Base-by-base conservation (phyloP, 2,329 filamentous ascomycete genomes). In the Clathrospora elynae region DNA sequence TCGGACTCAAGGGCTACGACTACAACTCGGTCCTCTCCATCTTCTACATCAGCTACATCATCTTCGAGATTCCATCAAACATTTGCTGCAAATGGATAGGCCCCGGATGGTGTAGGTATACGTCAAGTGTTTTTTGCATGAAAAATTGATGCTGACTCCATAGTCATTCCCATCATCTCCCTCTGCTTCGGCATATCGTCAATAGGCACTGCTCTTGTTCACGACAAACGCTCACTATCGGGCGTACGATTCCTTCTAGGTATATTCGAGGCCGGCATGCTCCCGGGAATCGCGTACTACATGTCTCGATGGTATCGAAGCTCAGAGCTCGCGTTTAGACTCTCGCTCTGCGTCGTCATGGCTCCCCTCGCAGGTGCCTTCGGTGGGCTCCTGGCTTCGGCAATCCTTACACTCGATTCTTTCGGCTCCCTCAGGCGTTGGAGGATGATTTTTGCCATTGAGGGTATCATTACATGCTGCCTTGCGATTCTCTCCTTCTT, bases 231-330 rank as follows among this genome's bases (percentile, higher is more conserved):
- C 1, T 67, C 74, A 2, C 71, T 75, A 2, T 82, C 75, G 24
- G 84, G 76, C 10, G 84, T 88, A 0, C 80, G 86, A 4, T 88
- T 89, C 54, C 51, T 88, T 0, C 76, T 88, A 0, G 74, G 73
- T 4, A 67, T 86, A 8, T 88, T 88, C 44, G 87, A 90, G 67
- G 83, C 86, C 0, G 86, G 86, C 6, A 83, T 90, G 79, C 67
- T 89, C 39, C 86, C 86, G 0, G 86, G 86, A 0, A 87, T 88
- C 26, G 84, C 85, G 0, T 90, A 88, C 67, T 89, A 88, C 56
- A 71, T 88, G 13, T 84, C 80, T 1, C 74, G 85, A 36, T 89
- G 85, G 85, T 89, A 88, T 54, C 75, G 84, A n/a, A 75, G 83
- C 20, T 78, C 78, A 35, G 86, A 90, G 66, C 71, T 89, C 5